phyloP scores from a whole-genome alignment of 306 rosid genomes.

The apple (Malus domestica) region ASM211411v1 NC_041800.1:23960733-23961232 shows the following conservation, averaged over 20 bases:
- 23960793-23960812: constrained; percentile 44
- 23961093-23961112: constrained; percentile 69
- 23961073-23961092: constrained; percentile 52
- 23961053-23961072: constrained; percentile 57
- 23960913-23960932: constrained; percentile 78
- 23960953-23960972: constrained; percentile 77
- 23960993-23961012: constrained; percentile 26
- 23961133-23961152: constrained; percentile 66
- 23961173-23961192: constrained; percentile 61
- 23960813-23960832: constrained; percentile 61
- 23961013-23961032: constrained; percentile 80
- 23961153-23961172: constrained; percentile 71
- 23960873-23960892: constrained; percentile 77
- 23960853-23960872: constrained; percentile 68
- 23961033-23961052: constrained; percentile 12
- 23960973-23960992: constrained; percentile 76
- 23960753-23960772: constrained; percentile 63
- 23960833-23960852: constrained; percentile 64
- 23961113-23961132: constrained; percentile 73
- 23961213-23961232: constrained; percentile 59
- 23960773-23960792: constrained; percentile 49
- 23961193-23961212: constrained; percentile 51
- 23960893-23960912: constrained; percentile 57
- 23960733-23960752: constrained; percentile 50
- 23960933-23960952: constrained; percentile 66